Conservation (phyloP, 176 grass and related monocot genomes). For the Raddia distichophylla region DNA sequence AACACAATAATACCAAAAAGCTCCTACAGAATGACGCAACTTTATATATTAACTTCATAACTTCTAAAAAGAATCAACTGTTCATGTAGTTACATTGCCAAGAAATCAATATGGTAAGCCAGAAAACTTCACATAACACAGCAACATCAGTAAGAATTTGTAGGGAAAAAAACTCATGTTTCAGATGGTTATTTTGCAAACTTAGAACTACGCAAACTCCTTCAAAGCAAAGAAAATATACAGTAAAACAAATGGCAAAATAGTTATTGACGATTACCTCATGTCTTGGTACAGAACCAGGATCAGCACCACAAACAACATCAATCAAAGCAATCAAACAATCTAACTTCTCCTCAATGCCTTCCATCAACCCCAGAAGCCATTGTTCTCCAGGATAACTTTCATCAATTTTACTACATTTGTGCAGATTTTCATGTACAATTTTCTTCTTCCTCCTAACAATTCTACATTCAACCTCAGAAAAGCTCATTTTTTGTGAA, state of each 20-base stretch:
- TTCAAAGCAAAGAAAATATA: constrained; percentile 16
- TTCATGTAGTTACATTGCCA: constrained; percentile 10
- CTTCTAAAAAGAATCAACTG: constrained; percentile 3
- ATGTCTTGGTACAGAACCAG: constrained; percentile 69
- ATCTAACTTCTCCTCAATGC: constrained; percentile 97
- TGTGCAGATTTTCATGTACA: constrained; percentile 38
- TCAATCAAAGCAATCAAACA: constrained; percentile 81
- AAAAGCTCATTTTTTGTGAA: constrained; percentile 51
- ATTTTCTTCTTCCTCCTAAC: constrained; percentile 52
- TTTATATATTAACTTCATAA: neutral
- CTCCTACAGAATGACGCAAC: neutral
- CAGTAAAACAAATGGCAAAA: neutral
- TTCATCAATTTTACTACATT: constrained; percentile 85
- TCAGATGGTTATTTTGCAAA: constrained; percentile 14
- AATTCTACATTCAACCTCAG: constrained; percentile 49
- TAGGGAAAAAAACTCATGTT: neutral
- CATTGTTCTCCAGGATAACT: constrained; percentile 85
- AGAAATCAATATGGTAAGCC: constrained; percentile 13
- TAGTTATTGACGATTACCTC: constrained; percentile 56
- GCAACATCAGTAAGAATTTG: neutral
- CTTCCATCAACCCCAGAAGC: constrained; percentile 95
- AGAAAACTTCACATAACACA: neutral
- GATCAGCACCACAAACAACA: constrained; percentile 78
- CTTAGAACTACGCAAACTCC: constrained; percentile 17
- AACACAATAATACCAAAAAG: neutral